Base-by-base conservation (phyloP, 805 yeast species). In the Teunomyces pallodes region DNA sequence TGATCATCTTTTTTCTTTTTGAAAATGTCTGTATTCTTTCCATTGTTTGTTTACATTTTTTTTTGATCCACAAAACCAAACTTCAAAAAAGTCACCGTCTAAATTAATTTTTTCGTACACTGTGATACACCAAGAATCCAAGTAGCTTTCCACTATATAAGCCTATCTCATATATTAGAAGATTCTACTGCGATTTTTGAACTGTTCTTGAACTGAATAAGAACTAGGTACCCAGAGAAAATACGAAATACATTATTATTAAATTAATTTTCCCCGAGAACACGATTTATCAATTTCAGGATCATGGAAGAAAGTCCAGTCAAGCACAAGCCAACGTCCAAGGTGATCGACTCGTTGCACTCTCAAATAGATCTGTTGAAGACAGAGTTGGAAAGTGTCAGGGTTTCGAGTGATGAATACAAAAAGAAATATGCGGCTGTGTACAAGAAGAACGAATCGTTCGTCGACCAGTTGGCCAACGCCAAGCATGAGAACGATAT, bases 401-500 rank as follows among this genome's bases (percentile, higher is more conserved):
- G 58, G 55, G 55, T 54, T 61, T 70, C 72, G 39, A 69, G 67
- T 46, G 66, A 68, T 27, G 86, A 80, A 49, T 74, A 77, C 55
- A 75, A 74, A 51, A 82, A 81, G 62, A 79, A 83, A 51, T 69
- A 75, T 56, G 74, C 79, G 45, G 66, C 75, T 27, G 58, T 75
- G 46, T 54, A 75, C 53, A 65, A 74, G 58, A 74, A 80, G 65
- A 70, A 83, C 56, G 83, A 79, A 54, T 69, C 76, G 47, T 69
- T 79, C 46, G 75, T 81, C 31, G 89, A 84, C 56, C 87, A 83
- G 63, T 65, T 84, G 51, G 81, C 89, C 28, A 83, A 83, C 53
- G 72, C 86, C 33, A 85, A 85, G 63, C 91, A 86, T 62, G 92
- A 89, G 58, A 84, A 84, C 56, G 90, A 87, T 53, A 84, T 84